Conservation (phyloP, 768 basidiomycete genomes). For the Xerocomellus intermedius region DNA sequence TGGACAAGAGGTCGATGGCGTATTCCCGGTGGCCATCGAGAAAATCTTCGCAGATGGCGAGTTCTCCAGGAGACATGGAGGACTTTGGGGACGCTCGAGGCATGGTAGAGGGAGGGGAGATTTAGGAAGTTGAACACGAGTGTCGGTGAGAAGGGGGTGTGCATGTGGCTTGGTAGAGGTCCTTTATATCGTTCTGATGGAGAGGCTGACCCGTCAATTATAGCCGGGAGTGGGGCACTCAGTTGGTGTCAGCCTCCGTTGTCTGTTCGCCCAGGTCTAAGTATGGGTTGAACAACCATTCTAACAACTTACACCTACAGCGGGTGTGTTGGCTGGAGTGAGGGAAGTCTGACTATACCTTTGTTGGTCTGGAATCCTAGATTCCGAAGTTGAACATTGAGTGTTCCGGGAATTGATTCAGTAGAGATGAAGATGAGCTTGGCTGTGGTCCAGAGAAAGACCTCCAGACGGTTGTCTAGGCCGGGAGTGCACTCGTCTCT, state of each 20-base stretch:
- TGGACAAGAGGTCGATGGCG: slow-evolving; percentile 10
- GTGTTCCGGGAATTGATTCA: no score
- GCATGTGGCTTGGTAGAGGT: neutral
- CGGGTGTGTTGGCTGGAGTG: no score
- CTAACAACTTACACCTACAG: neutral
- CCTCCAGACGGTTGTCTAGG: no score
- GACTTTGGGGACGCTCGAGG: neutral
- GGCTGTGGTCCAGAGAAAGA: no score
- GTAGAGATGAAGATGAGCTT: no score
- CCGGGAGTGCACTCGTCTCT: no score
- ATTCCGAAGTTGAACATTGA: no score
- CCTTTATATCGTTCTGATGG: neutral
- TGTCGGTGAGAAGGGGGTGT: neutral
- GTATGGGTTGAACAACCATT: neutral
- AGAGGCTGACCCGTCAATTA: slow-evolving; percentile 11
- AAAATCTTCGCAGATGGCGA: slow-evolving; percentile 13
- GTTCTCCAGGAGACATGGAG: slow-evolving; percentile 14
- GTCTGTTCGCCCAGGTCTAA: neutral
- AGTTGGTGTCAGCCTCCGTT: slow-evolving; percentile 4
- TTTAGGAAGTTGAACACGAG: neutral
- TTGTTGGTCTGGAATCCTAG: no score
- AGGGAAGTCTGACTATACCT: no score
- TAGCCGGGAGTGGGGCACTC: neutral
- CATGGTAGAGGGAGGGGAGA: neutral
- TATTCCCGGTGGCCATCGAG: slow-evolving; percentile 11